Conservation (phyloP, 1,284 basidiomycete genomes). For the Acaromyces ingoldii region DNA sequence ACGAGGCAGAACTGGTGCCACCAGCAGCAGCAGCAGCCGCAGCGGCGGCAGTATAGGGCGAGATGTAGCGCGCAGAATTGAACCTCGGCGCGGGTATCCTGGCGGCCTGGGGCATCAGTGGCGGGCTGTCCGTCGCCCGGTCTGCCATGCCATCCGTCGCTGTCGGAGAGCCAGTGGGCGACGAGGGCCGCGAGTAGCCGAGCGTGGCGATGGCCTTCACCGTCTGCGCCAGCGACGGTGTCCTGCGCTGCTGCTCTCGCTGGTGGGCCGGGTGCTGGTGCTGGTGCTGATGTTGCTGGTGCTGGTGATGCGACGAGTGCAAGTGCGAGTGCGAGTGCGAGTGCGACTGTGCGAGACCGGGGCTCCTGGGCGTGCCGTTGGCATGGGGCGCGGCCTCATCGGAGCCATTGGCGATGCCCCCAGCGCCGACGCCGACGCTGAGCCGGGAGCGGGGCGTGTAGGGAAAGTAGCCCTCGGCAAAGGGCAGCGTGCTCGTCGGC, state of each 20-base stretch:
- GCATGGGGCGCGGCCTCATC: too few relatives aligned
- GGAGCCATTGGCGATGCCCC: too few relatives aligned
- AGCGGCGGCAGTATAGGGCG: conserved; percentile 8
- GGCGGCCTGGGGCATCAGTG: not conserved
- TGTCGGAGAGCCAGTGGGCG: conserved; percentile 18
- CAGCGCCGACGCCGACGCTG: too few relatives aligned
- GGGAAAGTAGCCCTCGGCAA: conserved; percentile 54
- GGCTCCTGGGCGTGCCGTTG: too few relatives aligned
- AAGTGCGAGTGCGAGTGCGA: not conserved
- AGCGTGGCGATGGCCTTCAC: conserved; percentile 41
- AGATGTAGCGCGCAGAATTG: conserved; percentile 12
- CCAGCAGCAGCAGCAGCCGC: not conserved
- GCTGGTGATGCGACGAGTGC: not conserved
- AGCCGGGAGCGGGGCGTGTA: conserved; percentile 46
- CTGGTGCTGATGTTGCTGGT: not conserved
- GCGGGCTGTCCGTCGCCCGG: not conserved
- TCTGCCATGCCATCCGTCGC: not conserved
- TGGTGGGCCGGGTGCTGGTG: too few relatives aligned
- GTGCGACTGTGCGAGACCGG: not conserved
- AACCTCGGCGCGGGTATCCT: conserved; percentile 14
- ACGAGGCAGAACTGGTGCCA: conserved; percentile 8
- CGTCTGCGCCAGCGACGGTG: conserved; percentile 34
- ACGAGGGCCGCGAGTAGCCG: conserved; percentile 36
- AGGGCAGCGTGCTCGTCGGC: conserved; percentile 34
- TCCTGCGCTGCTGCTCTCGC: not conserved